Evolutionary conservation across 371 early-diverging fungal species (phyloP).

Genomic region (Polyrhizophydium stewartii): DNA sequence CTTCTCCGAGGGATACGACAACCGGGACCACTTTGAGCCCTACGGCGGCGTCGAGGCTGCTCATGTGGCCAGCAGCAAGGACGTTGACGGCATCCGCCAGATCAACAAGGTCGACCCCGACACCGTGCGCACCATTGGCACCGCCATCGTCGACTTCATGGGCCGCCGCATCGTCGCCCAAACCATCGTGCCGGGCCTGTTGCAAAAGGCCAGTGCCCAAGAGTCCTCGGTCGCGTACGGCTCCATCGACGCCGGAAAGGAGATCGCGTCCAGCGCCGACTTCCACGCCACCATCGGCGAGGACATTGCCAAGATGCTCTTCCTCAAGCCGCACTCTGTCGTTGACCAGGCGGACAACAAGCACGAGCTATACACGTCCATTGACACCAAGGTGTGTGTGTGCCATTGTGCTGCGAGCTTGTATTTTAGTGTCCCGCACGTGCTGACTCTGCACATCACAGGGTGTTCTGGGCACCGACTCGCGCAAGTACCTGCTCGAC

Average conservation of each 20-base stretch:
- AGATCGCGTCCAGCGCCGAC: conserved; percentile 59
- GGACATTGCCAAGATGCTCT: conserved; percentile 73
- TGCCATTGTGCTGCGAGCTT: neutral
- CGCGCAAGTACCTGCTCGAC: conserved; percentile 87
- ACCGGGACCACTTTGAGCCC: conserved; percentile 73
- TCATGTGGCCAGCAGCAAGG: conserved; percentile 90
- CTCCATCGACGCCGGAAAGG: conserved; percentile 77
- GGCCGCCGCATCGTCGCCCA: conserved; percentile 89
- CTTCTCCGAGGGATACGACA: conserved; percentile 74
- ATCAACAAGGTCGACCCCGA: conserved; percentile 65
- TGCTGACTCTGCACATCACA: conserved; percentile 3
- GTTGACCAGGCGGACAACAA: conserved; percentile 61
- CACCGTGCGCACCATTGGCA: conserved; percentile 79
- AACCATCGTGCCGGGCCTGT: conserved; percentile 84
- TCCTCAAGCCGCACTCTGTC: conserved; percentile 72
- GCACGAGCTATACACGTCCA: conserved; percentile 67
- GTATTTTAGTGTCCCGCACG: neutral
- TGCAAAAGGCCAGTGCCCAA: conserved; percentile 15
- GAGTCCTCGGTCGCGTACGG: conserved; percentile 77
- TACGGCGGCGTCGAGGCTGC: conserved; percentile 90
- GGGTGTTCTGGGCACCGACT: conserved; percentile 87
- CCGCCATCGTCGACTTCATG: conserved; percentile 87
- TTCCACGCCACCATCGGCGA: conserved; percentile 69
- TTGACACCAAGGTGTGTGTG: conserved; percentile 69
- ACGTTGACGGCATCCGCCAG: conserved; percentile 81